Conservation (phyloP, 345 rosid species). For the Salix koriyanagi region DNA sequence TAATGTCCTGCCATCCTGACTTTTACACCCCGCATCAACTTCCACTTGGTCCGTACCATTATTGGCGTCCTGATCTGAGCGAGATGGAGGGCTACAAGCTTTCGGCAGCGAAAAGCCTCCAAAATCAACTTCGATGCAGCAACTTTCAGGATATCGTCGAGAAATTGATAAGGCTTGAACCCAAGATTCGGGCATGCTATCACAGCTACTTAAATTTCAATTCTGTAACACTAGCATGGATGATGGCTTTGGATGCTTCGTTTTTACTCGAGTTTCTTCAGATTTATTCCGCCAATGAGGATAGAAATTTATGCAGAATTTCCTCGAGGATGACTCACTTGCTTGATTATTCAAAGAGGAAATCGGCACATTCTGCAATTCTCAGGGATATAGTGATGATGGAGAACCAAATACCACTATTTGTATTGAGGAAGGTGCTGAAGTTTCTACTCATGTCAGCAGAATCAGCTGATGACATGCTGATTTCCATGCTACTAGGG, state of each 20-base stretch:
- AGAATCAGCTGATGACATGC: constrained; percentile 31
- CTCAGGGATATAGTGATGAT: constrained; percentile 66
- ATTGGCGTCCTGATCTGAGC: constrained; percentile 50
- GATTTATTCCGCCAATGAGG: constrained; percentile 31
- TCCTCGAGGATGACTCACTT: constrained; percentile 36
- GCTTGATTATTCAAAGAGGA: constrained; percentile 30
- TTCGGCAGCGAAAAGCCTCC: constrained; percentile 40
- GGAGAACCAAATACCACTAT: constrained; percentile 70
- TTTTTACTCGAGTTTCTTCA: constrained; percentile 59
- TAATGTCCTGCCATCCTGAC: constrained; percentile 41
- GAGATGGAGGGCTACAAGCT: constrained; percentile 65
- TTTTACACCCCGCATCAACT: constrained; percentile 58
- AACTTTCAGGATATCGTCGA: constrained; percentile 42
- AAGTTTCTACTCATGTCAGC: constrained; percentile 36
- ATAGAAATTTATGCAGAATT: constrained; percentile 24
- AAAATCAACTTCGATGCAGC: constrained; percentile 21
- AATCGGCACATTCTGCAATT: constrained; percentile 44
- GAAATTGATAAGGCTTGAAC: constrained; percentile 31
- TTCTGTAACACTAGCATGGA: constrained; percentile 58
- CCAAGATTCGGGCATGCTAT: constrained; percentile 45
- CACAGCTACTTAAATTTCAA: constrained; percentile 41
- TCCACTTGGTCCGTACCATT: constrained; percentile 69
- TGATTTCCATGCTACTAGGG: constrained; percentile 39
- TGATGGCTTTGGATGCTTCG: constrained; percentile 60
- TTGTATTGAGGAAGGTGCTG: constrained; percentile 45